Evolutionary conservation across 73 alveolate genomes (phyloP), one percentile per base, ranked within the genome.

Genomic region (Paramecium primaurelia): DNA sequence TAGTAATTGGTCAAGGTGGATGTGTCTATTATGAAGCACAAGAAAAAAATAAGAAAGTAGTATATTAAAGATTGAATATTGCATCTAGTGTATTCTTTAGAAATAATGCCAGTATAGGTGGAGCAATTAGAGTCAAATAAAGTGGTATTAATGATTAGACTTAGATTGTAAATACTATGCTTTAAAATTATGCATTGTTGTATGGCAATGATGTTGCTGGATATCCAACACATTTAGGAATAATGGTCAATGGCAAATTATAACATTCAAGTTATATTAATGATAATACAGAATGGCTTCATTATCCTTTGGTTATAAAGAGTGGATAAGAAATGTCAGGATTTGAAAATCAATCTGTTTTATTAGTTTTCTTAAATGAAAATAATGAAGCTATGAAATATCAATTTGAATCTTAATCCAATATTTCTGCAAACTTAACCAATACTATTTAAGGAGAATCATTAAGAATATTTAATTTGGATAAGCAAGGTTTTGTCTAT

Each of bases 91-190:
- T 80, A 1, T 89, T 89, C 64, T 64, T 45, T 44, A 89, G 84
- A 6, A 89, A 89, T 73, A 69, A 71, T 89, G 94, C 94, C 3
- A 71, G 91, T 49, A 71, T 89, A 1, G 94, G 94, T 34, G 94
- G 94, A 18, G 94, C 92, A 42, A 71, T 89, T 10, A 89, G 80
- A 71, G 91, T 71, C 4, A 71, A 40, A 64, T n/a, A 71, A 71
- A 73, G 91, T 38, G 91, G 77, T 9, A 77, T 83, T 2, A 42
- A 68, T 36, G 83, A 87, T 60, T 45, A 11, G 18, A 32, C 42
- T 14, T 47, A 28, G 34, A 71, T 60, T 38, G 12, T 26, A 14
- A 42, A 49, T 71, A 51, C 88, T 44, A 32, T 38, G 58, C 37
- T 38, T 4, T 45, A 69, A 47, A 89, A 89, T 71, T n/a, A 38